Conservation (phyloP, 2,329 filamentous ascomycete species). For the Ophiocordyceps polyrhachis-furcata region DNA sequence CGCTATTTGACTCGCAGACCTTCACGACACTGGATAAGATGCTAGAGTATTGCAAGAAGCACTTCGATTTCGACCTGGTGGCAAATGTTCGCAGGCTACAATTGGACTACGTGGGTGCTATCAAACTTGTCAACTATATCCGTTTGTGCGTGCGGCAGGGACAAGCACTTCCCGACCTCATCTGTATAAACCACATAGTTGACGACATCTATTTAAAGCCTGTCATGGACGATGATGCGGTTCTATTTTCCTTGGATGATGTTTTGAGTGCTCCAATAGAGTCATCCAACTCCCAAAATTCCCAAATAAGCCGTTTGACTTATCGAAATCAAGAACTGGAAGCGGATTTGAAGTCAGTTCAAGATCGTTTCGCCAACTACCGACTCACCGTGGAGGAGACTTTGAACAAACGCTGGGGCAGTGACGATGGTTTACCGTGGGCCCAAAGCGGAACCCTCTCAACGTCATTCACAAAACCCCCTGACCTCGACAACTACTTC, state of each 20-base stretch:
- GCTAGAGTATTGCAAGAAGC: conserved; percentile 49
- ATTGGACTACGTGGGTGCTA: conserved; percentile 54
- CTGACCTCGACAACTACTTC: conserved; percentile 24
- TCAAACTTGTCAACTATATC: conserved; percentile 59
- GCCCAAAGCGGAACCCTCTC: neutral
- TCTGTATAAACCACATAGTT: conserved; percentile 44
- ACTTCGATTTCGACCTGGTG: conserved; percentile 48
- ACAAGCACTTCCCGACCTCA: conserved; percentile 31
- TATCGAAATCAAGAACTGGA: conserved; percentile 37
- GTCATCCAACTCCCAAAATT: conserved; percentile 11
- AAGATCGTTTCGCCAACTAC: conserved; percentile 45
- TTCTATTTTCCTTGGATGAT: conserved; percentile 78
- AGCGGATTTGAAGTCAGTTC: conserved; percentile 39
- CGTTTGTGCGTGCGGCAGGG: conserved; percentile 27
- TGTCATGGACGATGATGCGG: conserved; percentile 70
- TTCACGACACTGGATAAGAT: conserved; percentile 47
- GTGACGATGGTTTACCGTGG: conserved; percentile 22
- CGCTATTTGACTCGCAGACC: conserved; percentile 46
- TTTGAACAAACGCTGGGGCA: conserved; percentile 44
- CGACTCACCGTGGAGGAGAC: conserved; percentile 46
- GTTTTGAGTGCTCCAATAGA: conserved; percentile 7
- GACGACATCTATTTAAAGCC: conserved; percentile 71
- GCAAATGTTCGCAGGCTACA: conserved; percentile 34
- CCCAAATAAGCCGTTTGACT: conserved; percentile 11
- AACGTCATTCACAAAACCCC: neutral